Evolutionary conservation across 2,329 filamentous ascomycete species (phyloP).

Genomic region (Sphaceloma murrayae): DNA sequence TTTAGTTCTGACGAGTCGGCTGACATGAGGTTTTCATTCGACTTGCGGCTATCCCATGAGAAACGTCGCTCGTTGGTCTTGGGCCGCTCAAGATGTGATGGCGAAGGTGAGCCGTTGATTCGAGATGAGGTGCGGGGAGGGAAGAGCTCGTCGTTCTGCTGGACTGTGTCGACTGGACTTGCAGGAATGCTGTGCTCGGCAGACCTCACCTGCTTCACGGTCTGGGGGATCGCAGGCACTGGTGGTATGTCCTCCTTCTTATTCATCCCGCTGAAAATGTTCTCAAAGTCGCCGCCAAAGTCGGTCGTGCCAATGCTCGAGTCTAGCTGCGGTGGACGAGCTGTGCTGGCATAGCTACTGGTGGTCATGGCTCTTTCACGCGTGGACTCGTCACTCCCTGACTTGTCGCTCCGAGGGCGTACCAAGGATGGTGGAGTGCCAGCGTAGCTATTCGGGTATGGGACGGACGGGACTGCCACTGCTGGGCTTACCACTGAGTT

Average conservation of each 20-base stretch:
- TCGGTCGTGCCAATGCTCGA: constrained; percentile 25
- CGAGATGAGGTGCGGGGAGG: constrained; percentile 28
- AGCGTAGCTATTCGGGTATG: not conserved
- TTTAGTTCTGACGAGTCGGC: constrained; percentile 13
- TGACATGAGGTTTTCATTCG: constrained; percentile 26
- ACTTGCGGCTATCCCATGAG: constrained; percentile 25
- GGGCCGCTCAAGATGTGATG: constrained; percentile 3
- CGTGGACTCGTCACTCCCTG: constrained; percentile 18
- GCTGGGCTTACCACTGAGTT: constrained; percentile 9
- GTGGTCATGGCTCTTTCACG: constrained; percentile 36
- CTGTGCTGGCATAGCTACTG: constrained; percentile 34
- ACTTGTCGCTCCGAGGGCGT: constrained; percentile 17
- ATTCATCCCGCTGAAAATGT: constrained; percentile 28
- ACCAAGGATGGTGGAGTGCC: not conserved
- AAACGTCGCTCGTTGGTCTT: constrained; percentile 24
- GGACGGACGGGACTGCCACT: not conserved
- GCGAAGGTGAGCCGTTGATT: constrained; percentile 24
- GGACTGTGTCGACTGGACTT: constrained; percentile 9
- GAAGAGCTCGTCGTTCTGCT: constrained; percentile 28
- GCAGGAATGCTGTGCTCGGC: not conserved
- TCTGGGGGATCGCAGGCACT: constrained; percentile 20
- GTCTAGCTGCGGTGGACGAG: constrained; percentile 26
- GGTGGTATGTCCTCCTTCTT: constrained; percentile 21
- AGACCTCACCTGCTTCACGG: constrained; percentile 13
- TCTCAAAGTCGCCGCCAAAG: constrained; percentile 27